phyloP scores from a whole-genome alignment of 495 filamentous ascomycete species.

The Daldinia grandis region DNA sequence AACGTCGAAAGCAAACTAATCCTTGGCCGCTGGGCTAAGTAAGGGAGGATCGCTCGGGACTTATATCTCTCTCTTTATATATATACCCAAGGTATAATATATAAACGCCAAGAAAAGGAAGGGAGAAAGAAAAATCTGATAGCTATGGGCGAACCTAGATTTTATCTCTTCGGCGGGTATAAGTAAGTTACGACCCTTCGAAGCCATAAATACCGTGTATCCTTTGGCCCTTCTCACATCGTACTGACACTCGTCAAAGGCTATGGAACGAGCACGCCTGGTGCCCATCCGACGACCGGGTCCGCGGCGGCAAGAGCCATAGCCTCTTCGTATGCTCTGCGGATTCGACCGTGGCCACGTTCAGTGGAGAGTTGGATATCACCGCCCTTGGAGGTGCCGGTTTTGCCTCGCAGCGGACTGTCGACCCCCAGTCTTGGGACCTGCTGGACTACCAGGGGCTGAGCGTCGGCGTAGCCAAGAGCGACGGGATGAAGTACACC shows the following conservation, averaged over 20 bases:
- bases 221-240: neutral
- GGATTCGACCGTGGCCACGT: conserved; percentile 50
- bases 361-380: conserved; percentile 76
- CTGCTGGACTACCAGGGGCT: conserved; percentile 65
- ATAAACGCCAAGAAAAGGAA: neutral
- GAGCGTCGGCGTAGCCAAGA: conserved; percentile 26
- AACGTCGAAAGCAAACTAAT: neutral
- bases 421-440: conserved; percentile 62
- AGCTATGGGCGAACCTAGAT: conserved; percentile 13
- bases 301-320: conserved; percentile 74
- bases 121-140: neutral
- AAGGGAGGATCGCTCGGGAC: neutral
- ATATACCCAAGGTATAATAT: neutral
- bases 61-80: neutral
- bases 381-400: conserved; percentile 81
- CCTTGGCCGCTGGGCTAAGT: neutral
- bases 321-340: conserved; percentile 58
- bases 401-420: conserved; percentile 80
- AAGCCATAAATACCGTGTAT: neutral
- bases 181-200: conserved; percentile 49
- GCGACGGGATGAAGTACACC: conserved; percentile 68
- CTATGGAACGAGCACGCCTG: conserved; percentile 69
- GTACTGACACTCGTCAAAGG: conserved; percentile 48
- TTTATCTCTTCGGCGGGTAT: conserved; percentile 58
- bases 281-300: conserved; percentile 73